Base-by-base conservation (phyloP, 768 basidiomycete species). In the Tricholoma saponaceum region DNA sequence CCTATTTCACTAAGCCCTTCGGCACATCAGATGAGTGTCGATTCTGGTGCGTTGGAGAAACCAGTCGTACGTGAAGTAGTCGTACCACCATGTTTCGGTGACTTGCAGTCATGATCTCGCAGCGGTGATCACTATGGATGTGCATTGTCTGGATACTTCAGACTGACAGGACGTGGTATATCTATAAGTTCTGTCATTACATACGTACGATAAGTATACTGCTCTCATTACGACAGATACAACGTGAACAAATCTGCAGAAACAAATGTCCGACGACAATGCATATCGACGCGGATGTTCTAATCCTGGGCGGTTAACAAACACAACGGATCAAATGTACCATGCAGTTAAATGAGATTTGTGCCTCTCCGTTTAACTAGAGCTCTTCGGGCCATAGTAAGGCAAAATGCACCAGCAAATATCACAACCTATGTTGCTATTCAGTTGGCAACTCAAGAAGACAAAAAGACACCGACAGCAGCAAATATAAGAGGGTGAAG, bases 401-500 rank as follows among this genome's bases (percentile, higher is more conserved):
- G 67, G 43, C 71, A 75, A 23, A 55, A 57, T 46, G 75, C 66
- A 32, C 74, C 76, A 7, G 59, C 65, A 56, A 75, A 68, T n/a
- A 71, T 67, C 10, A 72, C 67, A 13, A 70, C 64, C 75, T 76
- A 25, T 41, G 35, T 18, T 51, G 25, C 23, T 4, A 43, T 49
- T 60, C 22, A 58, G 51, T 41, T 22, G 26, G 28, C 30, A 16
- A 35, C 37, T 25, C 58, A 7, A 47, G 41, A 20, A 47, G 44
- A 50, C 23, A 51, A 20, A 56, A 47, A 23, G 28, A 32, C 7
- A 69, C 73, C 23, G 61, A 80, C 79, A 28, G 76, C 74, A 44
- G 77, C 75, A 57, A 81, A 79, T 25, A 77, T 73, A 0, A 81
- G 62, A 20, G 79, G 76, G 26, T 70, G 66, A 56, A 70, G 70